These are phyloP conservation scores for Citrus sp. DNA, from an alignment of 345 rosid genomes.

Conservation along the genomic window DNA sequence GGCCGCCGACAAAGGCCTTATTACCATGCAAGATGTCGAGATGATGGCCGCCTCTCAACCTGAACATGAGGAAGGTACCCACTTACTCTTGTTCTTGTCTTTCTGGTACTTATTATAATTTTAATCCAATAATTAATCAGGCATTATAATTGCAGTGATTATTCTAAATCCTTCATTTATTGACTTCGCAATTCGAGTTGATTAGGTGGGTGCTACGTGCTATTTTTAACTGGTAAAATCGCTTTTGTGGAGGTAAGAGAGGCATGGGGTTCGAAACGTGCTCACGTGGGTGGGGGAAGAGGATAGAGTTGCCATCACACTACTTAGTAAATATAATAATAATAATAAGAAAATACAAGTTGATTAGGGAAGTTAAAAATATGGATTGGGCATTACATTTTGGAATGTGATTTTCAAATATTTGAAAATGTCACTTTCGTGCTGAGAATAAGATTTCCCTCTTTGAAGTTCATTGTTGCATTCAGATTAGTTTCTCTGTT, in stretches of 20 bases:
- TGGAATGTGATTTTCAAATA: background rate
- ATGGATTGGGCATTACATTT: background rate
- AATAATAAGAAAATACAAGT: background rate
- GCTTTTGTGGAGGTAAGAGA: no score
- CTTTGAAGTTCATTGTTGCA: background rate
- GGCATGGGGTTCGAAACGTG: no score
- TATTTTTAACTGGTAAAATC: no score
- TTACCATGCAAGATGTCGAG: conserved; percentile 73
- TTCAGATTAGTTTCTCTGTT: background rate
- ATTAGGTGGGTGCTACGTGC: background rate
- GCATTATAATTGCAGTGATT: background rate
- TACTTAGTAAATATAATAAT: no score
- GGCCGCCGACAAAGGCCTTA: conserved; percentile 61
- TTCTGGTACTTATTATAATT: background rate
- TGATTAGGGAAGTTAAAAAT: background rate
- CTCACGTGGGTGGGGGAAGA: no score
- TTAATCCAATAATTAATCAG: no score
- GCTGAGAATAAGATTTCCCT: background rate
- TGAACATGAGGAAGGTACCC: conserved; percentile 25
- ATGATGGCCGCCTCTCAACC: conserved; percentile 69
- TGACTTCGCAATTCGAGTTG: background rate
- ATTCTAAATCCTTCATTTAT: background rate
- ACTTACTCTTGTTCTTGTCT: background rate
- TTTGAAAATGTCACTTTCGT: background rate
- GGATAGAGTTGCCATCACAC: no score